Evolutionary conservation across 2,329 filamentous ascomycete species (phyloP), one percentile per base, ranked within the genome.

Genomic region (Sordariomycetes sp.): DNA sequence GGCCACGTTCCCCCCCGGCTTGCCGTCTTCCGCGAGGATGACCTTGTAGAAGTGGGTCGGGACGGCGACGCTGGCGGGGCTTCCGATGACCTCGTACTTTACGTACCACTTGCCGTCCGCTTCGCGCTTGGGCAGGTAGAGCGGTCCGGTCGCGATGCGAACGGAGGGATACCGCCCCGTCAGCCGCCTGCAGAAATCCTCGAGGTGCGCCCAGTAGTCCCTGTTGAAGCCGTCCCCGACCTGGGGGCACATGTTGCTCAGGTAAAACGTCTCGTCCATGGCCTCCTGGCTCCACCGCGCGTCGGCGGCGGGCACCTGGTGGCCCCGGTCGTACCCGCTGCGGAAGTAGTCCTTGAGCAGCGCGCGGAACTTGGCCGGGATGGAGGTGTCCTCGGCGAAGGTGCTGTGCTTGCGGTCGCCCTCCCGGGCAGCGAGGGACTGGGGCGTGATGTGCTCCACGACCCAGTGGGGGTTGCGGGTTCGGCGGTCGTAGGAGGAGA

Each of bases 1-100:
- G 35, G 90, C 90, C 36, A 99, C 94, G 61, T 86, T 86, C 20
- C 89, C 88, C 28, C 77, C 77, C 10, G 67, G 71, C 1, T 71
- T 74, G 3, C 87, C 88, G 66, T 96, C 90, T 73, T 99, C 94
- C 28, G 89, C 94, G 66, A 94, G 95, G 64, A 99, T 94, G 66
- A 99, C 90, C 76, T 99, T 99, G 81, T 96, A 99, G 74, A 99
- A 99, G 71, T 99, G 94, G 24, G 94, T 99, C 2, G 94, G 94
- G 56, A 99, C 94, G 28, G 94, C 91, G 57, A 99, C 87, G 65
- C 90, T 95, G 8, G 94, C 92, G 62, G 94, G 94, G 68, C 79
- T 87, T 45, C 94, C 94, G 64, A 99, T 96, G 59, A 99, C 87
- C 75, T 99, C 94, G 75, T 99, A 97, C 60, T 79, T 85, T 59